Evolutionary conservation across 202 grass and related monocot genomes (phyloP).

Genomic region (Elaeis oleifera): DNA sequence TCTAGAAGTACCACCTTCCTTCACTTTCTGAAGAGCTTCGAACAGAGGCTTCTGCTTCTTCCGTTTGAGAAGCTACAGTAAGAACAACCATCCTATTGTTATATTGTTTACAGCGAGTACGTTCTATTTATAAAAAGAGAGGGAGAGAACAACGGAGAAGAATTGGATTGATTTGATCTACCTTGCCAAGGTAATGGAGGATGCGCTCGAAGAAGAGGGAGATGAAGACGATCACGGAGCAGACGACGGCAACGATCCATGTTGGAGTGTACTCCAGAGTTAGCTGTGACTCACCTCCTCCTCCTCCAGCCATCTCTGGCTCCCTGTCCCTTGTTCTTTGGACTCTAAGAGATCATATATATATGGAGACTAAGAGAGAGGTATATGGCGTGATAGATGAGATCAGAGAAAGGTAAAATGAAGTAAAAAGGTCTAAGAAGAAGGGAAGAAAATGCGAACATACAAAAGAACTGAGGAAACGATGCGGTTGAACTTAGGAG

Average conservation of each 20-base stretch:
- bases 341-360: no score
- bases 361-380: no score
- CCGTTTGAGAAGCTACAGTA: constrained; percentile 22
- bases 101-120: no score
- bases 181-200: constrained; percentile 38
- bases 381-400: no score
- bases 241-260: constrained; percentile 36
- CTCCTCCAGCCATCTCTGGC: constrained; percentile 7
- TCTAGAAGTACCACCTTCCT: constrained; percentile 23
- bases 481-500: no score
- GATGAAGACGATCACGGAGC: constrained; percentile 25
- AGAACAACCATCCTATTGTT: background rate
- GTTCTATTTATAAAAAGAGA: no score
- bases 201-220: constrained; percentile 30
- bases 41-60: constrained; percentile 38
- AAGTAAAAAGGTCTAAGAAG: no score
- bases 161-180: background rate
- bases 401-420: no score
- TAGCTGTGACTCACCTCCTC: background rate
- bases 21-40: constrained; percentile 42
- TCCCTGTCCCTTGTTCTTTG: no score
- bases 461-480: no score
- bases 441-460: no score
- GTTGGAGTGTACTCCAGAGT: constrained; percentile 33
- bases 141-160: no score